Evolutionary conservation across 345 rosid genomes (phyloP).

Genomic region (Passiflora organensis): DNA sequence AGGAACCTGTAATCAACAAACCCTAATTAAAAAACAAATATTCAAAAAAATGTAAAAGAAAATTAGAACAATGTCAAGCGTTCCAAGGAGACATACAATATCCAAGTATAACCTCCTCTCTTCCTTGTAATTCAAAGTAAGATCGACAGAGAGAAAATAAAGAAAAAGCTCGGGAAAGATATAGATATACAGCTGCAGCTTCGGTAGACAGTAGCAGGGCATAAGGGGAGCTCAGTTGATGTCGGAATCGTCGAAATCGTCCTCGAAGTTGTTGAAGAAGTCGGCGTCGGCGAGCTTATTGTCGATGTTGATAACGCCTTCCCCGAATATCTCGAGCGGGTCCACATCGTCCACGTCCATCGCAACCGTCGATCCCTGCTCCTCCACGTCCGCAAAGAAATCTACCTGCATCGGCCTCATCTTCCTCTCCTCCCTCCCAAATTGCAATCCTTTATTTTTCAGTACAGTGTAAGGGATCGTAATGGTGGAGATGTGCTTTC

Average conservation of each 20-base stretch:
- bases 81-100: too few relatives aligned
- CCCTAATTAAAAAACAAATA: too few relatives aligned
- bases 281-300: slow-evolving; percentile 77
- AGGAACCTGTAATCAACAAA: too few relatives aligned
- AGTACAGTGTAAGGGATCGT: too few relatives aligned
- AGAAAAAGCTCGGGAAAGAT: too few relatives aligned
- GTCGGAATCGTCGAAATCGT: slow-evolving; percentile 87
- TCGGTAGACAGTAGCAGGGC: neutral
- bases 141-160: neutral
- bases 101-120: too few relatives aligned
- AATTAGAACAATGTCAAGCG: too few relatives aligned
- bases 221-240: slow-evolving; percentile 42
- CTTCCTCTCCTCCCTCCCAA: neutral
- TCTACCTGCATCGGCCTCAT: slow-evolving; percentile 80
- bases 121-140: neutral
- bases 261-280: slow-evolving; percentile 83
- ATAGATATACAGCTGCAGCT: too few relatives aligned
- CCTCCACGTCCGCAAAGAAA: slow-evolving; percentile 64
- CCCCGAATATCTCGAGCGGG: slow-evolving; percentile 58
- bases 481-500: too few relatives aligned
- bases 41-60: too few relatives aligned
- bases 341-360: slow-evolving; percentile 92
- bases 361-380: slow-evolving; percentile 59
- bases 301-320: slow-evolving; percentile 52
- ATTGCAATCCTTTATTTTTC: too few relatives aligned